These are phyloP conservation scores for Globisporangium rhizosaccharum DNA, from an alignment of 352 stramenopile species.

Conservation along the genomic window DNA sequence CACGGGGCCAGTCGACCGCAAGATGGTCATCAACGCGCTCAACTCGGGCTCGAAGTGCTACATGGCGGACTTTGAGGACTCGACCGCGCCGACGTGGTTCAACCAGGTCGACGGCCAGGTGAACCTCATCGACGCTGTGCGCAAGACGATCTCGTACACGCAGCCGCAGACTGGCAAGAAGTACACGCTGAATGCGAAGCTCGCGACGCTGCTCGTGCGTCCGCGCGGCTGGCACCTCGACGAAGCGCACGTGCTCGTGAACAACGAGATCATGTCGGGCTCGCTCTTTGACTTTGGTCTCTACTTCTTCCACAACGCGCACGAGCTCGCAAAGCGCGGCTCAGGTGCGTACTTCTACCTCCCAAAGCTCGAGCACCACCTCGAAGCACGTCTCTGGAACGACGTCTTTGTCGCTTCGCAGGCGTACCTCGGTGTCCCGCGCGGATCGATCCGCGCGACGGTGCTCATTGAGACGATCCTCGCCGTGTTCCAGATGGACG, in stretches of 20 bases:
- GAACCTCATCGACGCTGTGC: conserved; percentile 91
- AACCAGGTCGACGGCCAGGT: conserved; percentile 92
- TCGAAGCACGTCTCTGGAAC: conserved; percentile 95
- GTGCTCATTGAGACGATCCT: conserved; percentile 97
- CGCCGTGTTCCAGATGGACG: conserved; percentile 96
- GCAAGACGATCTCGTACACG: conserved; percentile 86
- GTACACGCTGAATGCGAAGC: conserved; percentile 68
- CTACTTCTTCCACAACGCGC: conserved; percentile 96
- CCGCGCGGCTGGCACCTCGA: conserved; percentile 93
- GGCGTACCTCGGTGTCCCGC: conserved; percentile 87
- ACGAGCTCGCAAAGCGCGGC: conserved; percentile 76
- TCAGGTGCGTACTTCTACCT: conserved; percentile 95
- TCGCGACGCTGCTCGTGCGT: conserved; percentile 90
- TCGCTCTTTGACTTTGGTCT: conserved; percentile 95
- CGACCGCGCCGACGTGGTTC: conserved; percentile 90
- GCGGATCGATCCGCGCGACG: conserved; percentile 89
- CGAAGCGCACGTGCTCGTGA: conserved; percentile 92
- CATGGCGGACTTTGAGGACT: conserved; percentile 97
- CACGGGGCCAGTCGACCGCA: conserved; percentile 92
- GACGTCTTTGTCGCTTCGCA: conserved; percentile 95
- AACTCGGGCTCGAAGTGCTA: conserved; percentile 94
- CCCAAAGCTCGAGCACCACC: conserved; percentile 93
- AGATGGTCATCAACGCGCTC: conserved; percentile 97
- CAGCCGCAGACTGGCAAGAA: conserved; percentile 66
- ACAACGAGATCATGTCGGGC: conserved; percentile 89